A percentile compares a stretch with the other conserved stretches of the same genome.
Evolutionary conservation across 2,329 filamentous ascomycete species (phyloP).

Genomic region (Fusarium anthophilum): DNA sequence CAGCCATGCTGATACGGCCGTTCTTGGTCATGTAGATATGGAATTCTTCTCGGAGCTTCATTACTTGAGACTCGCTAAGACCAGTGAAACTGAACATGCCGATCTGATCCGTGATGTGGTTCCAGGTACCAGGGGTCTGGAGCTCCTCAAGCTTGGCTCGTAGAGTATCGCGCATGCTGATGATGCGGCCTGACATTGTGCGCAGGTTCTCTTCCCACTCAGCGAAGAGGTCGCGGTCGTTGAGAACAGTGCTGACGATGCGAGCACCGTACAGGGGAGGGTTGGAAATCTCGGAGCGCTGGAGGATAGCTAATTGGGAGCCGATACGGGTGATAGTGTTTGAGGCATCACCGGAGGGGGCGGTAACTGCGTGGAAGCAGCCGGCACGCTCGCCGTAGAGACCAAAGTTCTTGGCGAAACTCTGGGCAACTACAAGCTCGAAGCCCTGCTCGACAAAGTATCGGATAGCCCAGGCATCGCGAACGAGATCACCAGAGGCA

Average conservation of each 20-base stretch:
- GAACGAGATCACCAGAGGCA: slow-evolving; percentile 85
- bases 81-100: slow-evolving; percentile 99
- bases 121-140: slow-evolving; percentile 89
- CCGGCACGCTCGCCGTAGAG: slow-evolving; percentile 96
- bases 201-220: slow-evolving; percentile 93
- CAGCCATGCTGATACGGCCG: slow-evolving; percentile 97
- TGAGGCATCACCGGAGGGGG: slow-evolving; percentile 73
- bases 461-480: slow-evolving; percentile 90
- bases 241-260: slow-evolving; percentile 85
- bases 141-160: slow-evolving; percentile 83
- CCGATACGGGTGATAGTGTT: slow-evolving; percentile 73
- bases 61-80: slow-evolving; percentile 76
- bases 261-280: slow-evolving; percentile 93
- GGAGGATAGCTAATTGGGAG: slow-evolving; percentile 90
- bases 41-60: slow-evolving; percentile 72
- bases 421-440: slow-evolving; percentile 87
- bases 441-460: slow-evolving; percentile 95
- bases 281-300: slow-evolving; percentile 97
- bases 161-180: slow-evolving; percentile 84
- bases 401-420: slow-evolving; percentile 98
- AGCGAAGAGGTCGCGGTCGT: slow-evolving; percentile 81
- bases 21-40: slow-evolving; percentile 98
- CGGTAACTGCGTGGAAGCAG: slow-evolving; percentile 92
- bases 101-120: slow-evolving; percentile 98
- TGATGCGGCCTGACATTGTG: slow-evolving; percentile 96